Base-by-base conservation (phyloP, 495 filamentous ascomycete genomes). In the Penicillium samsonianum region DNA sequence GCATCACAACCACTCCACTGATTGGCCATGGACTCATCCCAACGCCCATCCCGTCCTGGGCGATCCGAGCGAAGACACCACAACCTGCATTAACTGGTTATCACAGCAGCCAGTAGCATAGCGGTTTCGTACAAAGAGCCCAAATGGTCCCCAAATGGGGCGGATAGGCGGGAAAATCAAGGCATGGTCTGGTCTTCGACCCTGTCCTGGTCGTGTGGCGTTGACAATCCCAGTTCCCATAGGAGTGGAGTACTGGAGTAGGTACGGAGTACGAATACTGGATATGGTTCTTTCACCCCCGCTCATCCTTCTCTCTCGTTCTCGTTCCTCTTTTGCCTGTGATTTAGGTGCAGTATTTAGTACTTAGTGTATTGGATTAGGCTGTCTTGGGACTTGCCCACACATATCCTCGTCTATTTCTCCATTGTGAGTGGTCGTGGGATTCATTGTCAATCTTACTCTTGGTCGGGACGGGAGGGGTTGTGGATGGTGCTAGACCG, bases 21-120 rank as follows among this genome's bases (percentile, higher is more conserved):
- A 68, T 68, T 68, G 65, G 65, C n/a, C 20, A 17, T 33, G 6
- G 19, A 4, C 35, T 40, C n/a, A 14, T 50, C 16, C 45, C 38
- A 53, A 42, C 37, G 35, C 50, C 31, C 50, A 52, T 42, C 50
- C 50, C 37, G 50, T 53, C 30, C 30, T 20, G 3, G 7, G 44
- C 16, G 44, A 42, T 43, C 17, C 41, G 20, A 43, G 19, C 40
- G n/a, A 42, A 20, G n/a, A 19, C 4, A 4, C 14, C 10, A 33
- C 30, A 11, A 33, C 31, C 14, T 16, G 33, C 33, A 37, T 37
- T 37, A 30, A 9, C 28, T 10, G 28, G 28, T 3, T 30, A 30
- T 30, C 28, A 40, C 37, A 40, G 37, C 16, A 40, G 3, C 17
- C 17, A n/a, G 7, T 38, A n/a, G 33, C 16, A 7, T 16, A 38